These are phyloP conservation scores for Jaminaea rosea DNA, from an alignment of 1,284 basidiomycete genomes.

Conservation along the genomic window DNA sequence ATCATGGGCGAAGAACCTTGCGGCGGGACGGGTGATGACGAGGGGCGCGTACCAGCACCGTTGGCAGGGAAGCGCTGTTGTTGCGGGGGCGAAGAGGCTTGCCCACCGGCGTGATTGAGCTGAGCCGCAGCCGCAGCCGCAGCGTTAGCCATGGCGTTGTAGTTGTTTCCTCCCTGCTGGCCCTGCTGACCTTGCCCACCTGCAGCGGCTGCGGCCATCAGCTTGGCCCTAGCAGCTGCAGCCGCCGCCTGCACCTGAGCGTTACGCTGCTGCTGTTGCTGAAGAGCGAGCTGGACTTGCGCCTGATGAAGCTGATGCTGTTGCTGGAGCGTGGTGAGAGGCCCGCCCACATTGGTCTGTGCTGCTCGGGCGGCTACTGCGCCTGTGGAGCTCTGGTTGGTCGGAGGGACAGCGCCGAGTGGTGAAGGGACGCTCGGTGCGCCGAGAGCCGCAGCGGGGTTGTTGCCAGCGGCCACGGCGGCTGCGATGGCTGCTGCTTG, in stretches of 20 bases:
- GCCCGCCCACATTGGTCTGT: constrained; percentile 16
- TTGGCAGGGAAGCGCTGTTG: not conserved
- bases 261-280: constrained; percentile 10
- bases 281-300: constrained; percentile 16
- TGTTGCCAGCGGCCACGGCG: constrained; percentile 1
- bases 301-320: constrained; percentile 30
- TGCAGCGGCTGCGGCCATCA: constrained; percentile 18
- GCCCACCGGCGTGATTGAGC: not conserved
- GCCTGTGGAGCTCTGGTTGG: constrained; percentile 9
- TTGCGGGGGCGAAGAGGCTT: not conserved
- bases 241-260: constrained; percentile 12
- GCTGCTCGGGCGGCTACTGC: constrained; percentile 13
- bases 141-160: not conserved
- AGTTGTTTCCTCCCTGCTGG: constrained; percentile 11
- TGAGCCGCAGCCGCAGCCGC: not conserved
- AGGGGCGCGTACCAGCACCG: too few species aligned
- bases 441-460: not conserved
- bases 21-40: too few species aligned
- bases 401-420: not conserved
- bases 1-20: not conserved
- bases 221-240: constrained; percentile 18
- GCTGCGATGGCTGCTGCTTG: constrained; percentile 14
- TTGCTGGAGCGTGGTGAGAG: constrained; percentile 22
- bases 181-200: constrained; percentile 23
- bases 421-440: constrained; percentile 1